A percentile compares a stretch with the other conserved stretches of the same genome.
Conservation (phyloP, 2,329 filamentous ascomycete genomes). For the Gnomoniopsis smithogilvyi region DNA sequence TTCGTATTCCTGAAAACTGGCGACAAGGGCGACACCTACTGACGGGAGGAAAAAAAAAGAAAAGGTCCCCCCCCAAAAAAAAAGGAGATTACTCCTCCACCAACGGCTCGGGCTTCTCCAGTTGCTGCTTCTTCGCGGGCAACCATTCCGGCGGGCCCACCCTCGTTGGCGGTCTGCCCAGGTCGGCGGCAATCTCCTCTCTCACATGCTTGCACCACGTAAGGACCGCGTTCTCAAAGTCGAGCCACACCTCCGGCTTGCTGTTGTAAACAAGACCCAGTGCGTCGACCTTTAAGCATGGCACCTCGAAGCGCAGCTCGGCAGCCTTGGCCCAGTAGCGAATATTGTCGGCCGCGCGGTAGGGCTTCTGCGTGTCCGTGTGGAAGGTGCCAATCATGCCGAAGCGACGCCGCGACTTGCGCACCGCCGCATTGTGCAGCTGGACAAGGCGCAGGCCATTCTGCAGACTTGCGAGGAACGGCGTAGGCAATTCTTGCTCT, state of each 20-base stretch:
- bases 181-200: constrained; percentile 75
- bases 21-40: no score
- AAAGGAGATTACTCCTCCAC: constrained; percentile 9
- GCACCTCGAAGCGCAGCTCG: constrained; percentile 87
- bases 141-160: constrained; percentile 15
- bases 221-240: constrained; percentile 79
- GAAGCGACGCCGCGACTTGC: constrained; percentile 81
- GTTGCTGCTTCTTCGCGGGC: constrained; percentile 10
- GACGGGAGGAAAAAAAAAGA: no score
- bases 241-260: constrained; percentile 66
- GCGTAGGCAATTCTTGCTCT: constrained; percentile 54
- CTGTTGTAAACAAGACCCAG: constrained; percentile 80
- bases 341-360: constrained; percentile 89
- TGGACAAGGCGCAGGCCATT: constrained; percentile 79
- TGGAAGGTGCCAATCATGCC: constrained; percentile 87
- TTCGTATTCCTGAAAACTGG: no score
- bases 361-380: constrained; percentile 91
- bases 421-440: constrained; percentile 86
- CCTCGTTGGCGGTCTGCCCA: constrained; percentile 15
- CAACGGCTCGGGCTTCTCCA: constrained; percentile 5
- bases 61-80: no score
- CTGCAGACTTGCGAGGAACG: constrained; percentile 70
- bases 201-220: constrained; percentile 81
- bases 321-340: constrained; percentile 96
- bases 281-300: constrained; percentile 72